These are phyloP conservation scores for Talinum fruticosum DNA, from an alignment of 148 eudicot genomes.

Conservation along the genomic window DNA sequence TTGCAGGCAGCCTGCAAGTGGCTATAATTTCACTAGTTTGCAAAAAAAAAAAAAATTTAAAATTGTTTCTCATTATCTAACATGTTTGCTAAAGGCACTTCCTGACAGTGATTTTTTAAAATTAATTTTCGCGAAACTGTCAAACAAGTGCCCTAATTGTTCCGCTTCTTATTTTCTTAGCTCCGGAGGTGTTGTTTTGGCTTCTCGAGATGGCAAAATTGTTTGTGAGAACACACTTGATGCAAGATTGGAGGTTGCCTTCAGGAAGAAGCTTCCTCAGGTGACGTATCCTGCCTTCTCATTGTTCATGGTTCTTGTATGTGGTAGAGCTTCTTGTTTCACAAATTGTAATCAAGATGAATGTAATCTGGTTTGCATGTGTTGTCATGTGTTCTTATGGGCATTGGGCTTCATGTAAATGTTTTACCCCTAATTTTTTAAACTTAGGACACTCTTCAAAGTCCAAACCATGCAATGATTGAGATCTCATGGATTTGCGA, in stretches of 20 bases:
- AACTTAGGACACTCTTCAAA: neutral
- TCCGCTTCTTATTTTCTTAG: conserved; percentile 39
- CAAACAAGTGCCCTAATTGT: conserved; percentile 1
- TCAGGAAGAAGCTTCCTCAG: conserved; percentile 90
- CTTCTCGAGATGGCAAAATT: conserved; percentile 97
- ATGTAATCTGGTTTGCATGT: neutral
- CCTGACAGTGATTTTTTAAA: neutral
- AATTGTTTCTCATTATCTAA: neutral
- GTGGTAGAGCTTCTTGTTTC: neutral
- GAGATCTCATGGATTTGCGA: neutral
- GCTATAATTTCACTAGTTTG: no score
- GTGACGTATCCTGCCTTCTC: conserved; percentile 29
- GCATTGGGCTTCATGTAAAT: no score
- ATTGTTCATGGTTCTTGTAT: neutral
- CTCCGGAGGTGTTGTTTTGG: conserved; percentile 92
- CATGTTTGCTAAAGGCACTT: neutral
- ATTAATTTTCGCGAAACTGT: neutral
- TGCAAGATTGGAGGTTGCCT: conserved; percentile 91
- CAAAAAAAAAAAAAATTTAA: no score
- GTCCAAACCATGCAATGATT: neutral
- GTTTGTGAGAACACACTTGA: conserved; percentile 92
- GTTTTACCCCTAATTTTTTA: no score
- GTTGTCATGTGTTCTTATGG: no score
- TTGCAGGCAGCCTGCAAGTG: conserved; percentile 11
- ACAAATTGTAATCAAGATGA: neutral